Percentiles rank a stretch among this genome's conserved stretches.
Evolutionary conservation across 2,329 filamentous ascomycete species (phyloP).

Genomic region (Ascocoryne sarcoides): DNA sequence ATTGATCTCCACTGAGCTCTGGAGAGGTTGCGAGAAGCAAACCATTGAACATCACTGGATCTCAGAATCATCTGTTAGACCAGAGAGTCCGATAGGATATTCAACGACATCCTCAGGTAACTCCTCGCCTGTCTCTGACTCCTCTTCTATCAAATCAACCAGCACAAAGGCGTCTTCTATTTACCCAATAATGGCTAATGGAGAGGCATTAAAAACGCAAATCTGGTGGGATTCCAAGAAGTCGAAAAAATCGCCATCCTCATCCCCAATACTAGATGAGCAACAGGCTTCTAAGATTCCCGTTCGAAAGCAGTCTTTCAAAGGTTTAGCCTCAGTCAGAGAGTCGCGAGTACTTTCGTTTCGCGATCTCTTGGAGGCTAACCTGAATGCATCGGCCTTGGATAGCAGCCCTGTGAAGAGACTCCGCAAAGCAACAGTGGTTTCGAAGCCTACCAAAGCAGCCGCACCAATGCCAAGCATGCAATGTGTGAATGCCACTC

Average conservation of each 20-base stretch:
- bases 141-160: constrained; percentile 24
- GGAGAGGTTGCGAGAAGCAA: constrained; percentile 13
- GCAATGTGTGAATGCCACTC: not conserved
- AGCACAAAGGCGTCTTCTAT: constrained; percentile 28
- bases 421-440: constrained; percentile 3
- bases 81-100: constrained; percentile 24
- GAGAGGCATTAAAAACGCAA: constrained; percentile 1
- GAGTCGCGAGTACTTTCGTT: constrained; percentile 22
- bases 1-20: constrained; percentile 22
- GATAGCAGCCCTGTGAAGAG: constrained; percentile 12
- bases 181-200: constrained; percentile 3
- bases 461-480: not conserved
- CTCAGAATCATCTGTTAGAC: constrained; percentile 26
- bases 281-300: constrained; percentile 14
- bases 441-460: not conserved
- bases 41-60: constrained; percentile 25
- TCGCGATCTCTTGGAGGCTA: constrained; percentile 19
- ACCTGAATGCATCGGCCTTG: constrained; percentile 5
- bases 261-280: constrained; percentile 10
- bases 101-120: constrained; percentile 23
- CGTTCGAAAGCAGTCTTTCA: constrained; percentile 9
- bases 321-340: constrained; percentile 12
- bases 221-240: constrained; percentile 11
- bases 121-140: constrained; percentile 25
- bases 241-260: constrained; percentile 9